Evolutionary conservation across 1,139 yeast species (phyloP), one percentile per base, ranked within the genome.

Genomic region (Yamadazyma jaroonii): DNA sequence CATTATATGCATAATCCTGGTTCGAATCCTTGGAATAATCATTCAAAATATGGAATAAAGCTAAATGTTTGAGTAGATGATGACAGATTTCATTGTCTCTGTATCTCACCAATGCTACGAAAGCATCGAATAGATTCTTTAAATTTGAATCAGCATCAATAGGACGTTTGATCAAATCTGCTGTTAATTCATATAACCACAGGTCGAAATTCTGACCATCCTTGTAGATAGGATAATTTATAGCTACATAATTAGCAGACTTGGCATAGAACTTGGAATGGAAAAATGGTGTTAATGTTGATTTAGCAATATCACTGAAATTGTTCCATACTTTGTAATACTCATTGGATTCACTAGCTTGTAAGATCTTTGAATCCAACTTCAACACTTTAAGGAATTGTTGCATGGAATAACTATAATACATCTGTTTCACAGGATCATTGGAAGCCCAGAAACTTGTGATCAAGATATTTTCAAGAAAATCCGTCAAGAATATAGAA

Each of bases 371-470:
- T 4, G 61, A 54, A 35, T 68, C 74, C n/a, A 39, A 25, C 2
- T 77, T 79, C 55, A 92, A 73, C 9, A 81, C 75, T 43, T 79
- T 79, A 37, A 92, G 61, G 35, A 84, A 81, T 47, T 87, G 94
- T 55, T 94, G 99, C 76, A 94, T 87, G 0, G 94, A 87, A 59
- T 77, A 85, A 0, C 97, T 96, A 25, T 90, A 72, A 53, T 84
- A 86, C 44, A 86, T 70, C 56, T 94, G 98, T 36, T 81, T 79
- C 20, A 79, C 77, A 0, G 98, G 96, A 53, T 89, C 89, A 33
- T 84, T 85, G 1, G 97, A 84, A 1, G 96, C 89, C 79, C 95
- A 83, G 56, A 89, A 90, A 2, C 88, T 78, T 31, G 85, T 86
- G 8, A 90, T 83, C 12, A 94, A 67, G 45, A 79, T 72, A 36